Conservation (phyloP, 768 basidiomycete species). For the Kwoniella pini region DNA sequence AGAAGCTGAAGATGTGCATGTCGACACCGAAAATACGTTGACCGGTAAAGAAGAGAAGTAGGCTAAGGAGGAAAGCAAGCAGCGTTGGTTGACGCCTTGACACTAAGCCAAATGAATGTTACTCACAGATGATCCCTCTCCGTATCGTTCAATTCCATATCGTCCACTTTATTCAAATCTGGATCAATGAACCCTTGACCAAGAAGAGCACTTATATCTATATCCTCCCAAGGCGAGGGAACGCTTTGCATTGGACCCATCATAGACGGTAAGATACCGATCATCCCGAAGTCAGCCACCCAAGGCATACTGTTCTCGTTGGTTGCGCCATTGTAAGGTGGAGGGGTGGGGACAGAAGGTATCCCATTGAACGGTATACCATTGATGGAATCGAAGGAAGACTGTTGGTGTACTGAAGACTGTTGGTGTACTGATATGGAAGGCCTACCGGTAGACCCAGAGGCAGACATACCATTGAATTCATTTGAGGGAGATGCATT, state of each 20-base stretch:
- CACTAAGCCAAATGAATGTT: no score
- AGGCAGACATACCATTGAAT: not conserved
- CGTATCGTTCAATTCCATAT: slow-evolving; percentile 5
- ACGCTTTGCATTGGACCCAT: slow-evolving; percentile 8
- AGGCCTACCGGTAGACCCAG: not conserved
- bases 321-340: not conserved
- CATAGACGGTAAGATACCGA: slow-evolving; percentile 8
- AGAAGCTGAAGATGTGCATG: slow-evolving; percentile 29
- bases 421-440: not conserved
- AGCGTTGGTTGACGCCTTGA: no score
- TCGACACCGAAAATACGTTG: slow-evolving; percentile 27
- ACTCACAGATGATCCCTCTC: slow-evolving; percentile 31
- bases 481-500: not conserved
- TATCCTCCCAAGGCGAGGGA: slow-evolving; percentile 3
- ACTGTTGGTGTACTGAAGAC: not conserved
- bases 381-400: not conserved
- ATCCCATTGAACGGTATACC: no score
- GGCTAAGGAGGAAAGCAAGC: slow-evolving; percentile 18
- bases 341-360: not conserved
- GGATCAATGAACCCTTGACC: not conserved
- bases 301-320: not conserved
- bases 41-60: slow-evolving; percentile 27
- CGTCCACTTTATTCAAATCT: not conserved
- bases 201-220: slow-evolving; percentile 5
- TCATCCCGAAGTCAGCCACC: not conserved